Conservation (phyloP, 164 flowering plant species). For the Macadamia tetraphylla region DNA sequence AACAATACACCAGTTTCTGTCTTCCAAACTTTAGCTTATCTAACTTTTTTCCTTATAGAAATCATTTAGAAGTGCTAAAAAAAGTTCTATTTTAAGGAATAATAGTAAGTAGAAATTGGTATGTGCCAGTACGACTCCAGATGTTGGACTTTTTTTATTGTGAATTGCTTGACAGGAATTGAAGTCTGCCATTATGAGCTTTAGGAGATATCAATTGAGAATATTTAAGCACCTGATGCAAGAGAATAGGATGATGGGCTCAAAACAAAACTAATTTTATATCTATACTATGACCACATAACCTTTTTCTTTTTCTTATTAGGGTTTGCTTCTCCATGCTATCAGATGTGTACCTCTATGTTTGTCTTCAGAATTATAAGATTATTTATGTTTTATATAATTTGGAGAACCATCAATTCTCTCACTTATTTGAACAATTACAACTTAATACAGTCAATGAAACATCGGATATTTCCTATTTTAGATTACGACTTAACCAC, state of each 20-base stretch:
- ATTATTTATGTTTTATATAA: conserved; percentile 4
- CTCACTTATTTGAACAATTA: conserved; percentile 35
- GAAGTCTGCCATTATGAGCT: conserved; percentile 52
- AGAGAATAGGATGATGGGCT: background rate
- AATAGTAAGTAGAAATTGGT: background rate
- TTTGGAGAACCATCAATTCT: conserved; percentile 40
- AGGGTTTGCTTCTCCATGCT: too few relatives aligned
- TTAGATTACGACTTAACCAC: background rate
- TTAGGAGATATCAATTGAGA: conserved; percentile 27
- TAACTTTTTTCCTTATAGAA: conserved; percentile 34
- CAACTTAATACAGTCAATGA: conserved; percentile 39
- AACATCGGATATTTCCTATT: conserved; percentile 33
- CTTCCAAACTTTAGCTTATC: conserved; percentile 82
- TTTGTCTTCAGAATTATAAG: conserved; percentile 13
- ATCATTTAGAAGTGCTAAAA: background rate
- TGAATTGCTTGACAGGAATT: conserved; percentile 43
- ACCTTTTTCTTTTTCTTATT: too few relatives aligned
- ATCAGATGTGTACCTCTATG: too few relatives aligned
- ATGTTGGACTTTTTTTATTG: conserved; percentile 34
- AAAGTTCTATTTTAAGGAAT: background rate
- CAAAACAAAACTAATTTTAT: conserved; percentile 9
- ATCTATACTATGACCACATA: background rate
- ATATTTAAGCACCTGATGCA: conserved; percentile 33
- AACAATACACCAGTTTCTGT: conserved; percentile 64
- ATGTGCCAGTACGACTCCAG: conserved; percentile 18